Evolutionary conservation across 306 rosid genomes (phyloP).

Genomic region (Delonix regia): DNA sequence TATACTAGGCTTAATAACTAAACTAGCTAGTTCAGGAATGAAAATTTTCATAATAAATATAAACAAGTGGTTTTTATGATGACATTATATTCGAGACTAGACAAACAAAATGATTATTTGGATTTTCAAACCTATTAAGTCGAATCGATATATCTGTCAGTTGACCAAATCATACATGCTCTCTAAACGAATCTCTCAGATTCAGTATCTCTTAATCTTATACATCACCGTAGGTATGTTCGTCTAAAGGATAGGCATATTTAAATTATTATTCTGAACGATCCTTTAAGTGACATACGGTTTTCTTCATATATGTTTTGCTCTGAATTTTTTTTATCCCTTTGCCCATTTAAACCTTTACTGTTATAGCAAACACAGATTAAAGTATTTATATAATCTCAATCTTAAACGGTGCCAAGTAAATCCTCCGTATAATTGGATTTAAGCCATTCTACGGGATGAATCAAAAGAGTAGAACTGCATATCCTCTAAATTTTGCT

Average conservation of each 20-base stretch:
- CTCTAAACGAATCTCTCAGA: conserved; percentile 17
- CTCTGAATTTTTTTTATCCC: too few relatives aligned
- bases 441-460: neutral
- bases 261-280: too few relatives aligned
- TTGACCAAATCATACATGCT: conserved; percentile 19
- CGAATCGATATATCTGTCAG: neutral
- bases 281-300: neutral
- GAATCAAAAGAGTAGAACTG: too few relatives aligned
- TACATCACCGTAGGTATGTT: neutral
- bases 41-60: neutral
- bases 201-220: neutral
- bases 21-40: neutral
- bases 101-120: neutral
- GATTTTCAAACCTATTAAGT: conserved; percentile 1
- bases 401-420: too few relatives aligned
- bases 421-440: neutral
- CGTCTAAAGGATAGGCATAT: neutral
- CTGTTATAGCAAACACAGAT: neutral
- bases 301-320: neutral
- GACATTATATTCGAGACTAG: neutral
- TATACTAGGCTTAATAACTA: neutral
- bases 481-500: too few relatives aligned
- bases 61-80: neutral
- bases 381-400: too few relatives aligned
- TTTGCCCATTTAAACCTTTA: neutral